A percentile compares a stretch with the other conserved stretches of the same genome.
Evolutionary conservation across 805 yeast species (phyloP).

Genomic region (Candida berthetii): DNA sequence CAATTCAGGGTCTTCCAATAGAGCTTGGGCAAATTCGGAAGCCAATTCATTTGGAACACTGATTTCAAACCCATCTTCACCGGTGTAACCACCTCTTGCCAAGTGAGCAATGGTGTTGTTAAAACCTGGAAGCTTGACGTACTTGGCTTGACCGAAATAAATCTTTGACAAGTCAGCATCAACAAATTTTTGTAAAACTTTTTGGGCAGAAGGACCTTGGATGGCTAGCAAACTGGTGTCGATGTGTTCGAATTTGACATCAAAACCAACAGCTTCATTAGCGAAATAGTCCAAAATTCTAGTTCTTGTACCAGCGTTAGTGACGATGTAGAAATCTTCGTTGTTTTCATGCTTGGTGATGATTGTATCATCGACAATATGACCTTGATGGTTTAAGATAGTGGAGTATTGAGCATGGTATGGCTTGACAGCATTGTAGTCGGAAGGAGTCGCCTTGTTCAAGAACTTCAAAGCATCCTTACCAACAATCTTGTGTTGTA

Average conservation of each 20-base stretch:
- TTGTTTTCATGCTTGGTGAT: constrained; percentile 74
- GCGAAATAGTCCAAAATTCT: constrained; percentile 67
- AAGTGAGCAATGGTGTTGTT: constrained; percentile 49
- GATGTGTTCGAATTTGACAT: constrained; percentile 37
- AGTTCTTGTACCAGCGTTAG: constrained; percentile 92
- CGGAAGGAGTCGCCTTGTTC: constrained; percentile 85
- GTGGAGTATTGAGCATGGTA: constrained; percentile 74
- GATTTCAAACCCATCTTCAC: constrained; percentile 97
- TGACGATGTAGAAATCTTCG: constrained; percentile 72
- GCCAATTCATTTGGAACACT: constrained; percentile 63
- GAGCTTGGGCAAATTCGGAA: constrained; percentile 50
- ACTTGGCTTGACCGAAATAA: constrained; percentile 62
- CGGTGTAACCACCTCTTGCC: constrained; percentile 97
- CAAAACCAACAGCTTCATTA: constrained; percentile 34
- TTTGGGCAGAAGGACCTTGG: constrained; percentile 88
- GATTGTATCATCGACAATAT: constrained; percentile 89
- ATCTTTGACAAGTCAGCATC: constrained; percentile 50
- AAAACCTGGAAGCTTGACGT: constrained; percentile 23
- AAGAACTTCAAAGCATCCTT: constrained; percentile 59
- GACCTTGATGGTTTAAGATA: constrained; percentile 67
- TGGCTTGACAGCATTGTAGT: constrained; percentile 48
- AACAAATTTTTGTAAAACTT: constrained; percentile 58
- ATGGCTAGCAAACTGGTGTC: constrained; percentile 80
- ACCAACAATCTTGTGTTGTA: constrained; percentile 80
- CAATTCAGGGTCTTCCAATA: constrained; percentile 49